Base-by-base conservation (phyloP, 768 basidiomycete genomes). In the Thelephora ganbajun region DNA sequence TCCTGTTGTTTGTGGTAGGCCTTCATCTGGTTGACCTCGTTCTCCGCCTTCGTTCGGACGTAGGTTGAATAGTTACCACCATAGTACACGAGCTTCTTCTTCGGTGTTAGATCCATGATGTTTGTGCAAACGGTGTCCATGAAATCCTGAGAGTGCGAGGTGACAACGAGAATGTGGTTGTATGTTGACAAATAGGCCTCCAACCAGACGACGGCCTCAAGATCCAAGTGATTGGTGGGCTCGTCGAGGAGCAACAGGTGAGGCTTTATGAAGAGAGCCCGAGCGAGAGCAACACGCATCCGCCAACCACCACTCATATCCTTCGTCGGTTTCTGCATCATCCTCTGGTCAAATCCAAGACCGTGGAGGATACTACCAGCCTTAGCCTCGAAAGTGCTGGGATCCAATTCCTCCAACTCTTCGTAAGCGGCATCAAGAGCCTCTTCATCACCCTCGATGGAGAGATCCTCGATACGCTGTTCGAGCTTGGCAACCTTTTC, bases 21-120 rank as follows among this genome's bases (percentile, higher is more conserved):
- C 74, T 99, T 99, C 92, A 97, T 96, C 70, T 96, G 92, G 66
- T 98, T 99, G 61, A 92, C 83, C 71, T 99, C 94, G 71, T 99
- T 99, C 74, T 99, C 94, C 57, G 69, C 58, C 74, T 85, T 93
- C 49, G 94, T 98, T 61, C 90, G 82, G 55, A 97, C 93, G 67
- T 91, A 97, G n/a, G 87, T 90, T 44, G 90, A 74, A 70, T 96
- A 97, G 66, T 97, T 97, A 69, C 93, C 94, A 52, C 80, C 79
- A 66, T 97, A 97, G 65, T 96, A 96, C 35, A 87, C 71, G 48
- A 97, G 72, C 63, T 90, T 93, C 74, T 94, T 96, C 72, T 85
- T 84, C 56, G 70, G 61, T 53, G 91, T 93, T 50, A 97, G 71
- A 59, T 98, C 94, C 87, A 97, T 94, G 69, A 97, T 82, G 65